Evolutionary conservation across 768 basidiomycete genomes (phyloP).

Genomic region (Boletales sp.): DNA sequence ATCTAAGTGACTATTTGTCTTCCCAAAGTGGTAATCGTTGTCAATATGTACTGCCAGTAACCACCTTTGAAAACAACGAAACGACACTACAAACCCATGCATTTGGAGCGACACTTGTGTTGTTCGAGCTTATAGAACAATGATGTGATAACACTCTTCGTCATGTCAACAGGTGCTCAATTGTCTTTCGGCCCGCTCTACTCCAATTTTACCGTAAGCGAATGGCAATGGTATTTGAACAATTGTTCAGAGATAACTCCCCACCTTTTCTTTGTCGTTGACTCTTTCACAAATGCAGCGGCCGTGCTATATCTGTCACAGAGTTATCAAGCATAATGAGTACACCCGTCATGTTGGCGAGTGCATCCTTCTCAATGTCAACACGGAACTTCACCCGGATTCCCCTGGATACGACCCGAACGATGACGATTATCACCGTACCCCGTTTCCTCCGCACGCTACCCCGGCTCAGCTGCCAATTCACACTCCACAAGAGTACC

Average conservation of each 20-base stretch:
- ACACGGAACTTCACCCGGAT: background rate
- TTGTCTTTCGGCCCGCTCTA: background rate
- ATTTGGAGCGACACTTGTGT: no score
- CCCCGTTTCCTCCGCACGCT: background rate
- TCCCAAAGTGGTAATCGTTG: no score
- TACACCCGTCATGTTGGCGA: constrained; percentile 11
- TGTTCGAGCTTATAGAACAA: no score
- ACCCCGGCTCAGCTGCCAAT: background rate
- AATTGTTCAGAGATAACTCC: background rate
- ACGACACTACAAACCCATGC: no score
- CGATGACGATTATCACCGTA: background rate
- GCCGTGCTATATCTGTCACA: constrained; percentile 14
- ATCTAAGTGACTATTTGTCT: no score
- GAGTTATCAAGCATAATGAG: constrained; percentile 8
- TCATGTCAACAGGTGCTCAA: constrained; percentile 3
- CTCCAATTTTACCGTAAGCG: background rate
- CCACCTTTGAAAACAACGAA: no score
- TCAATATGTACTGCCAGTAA: no score
- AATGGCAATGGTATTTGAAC: background rate
- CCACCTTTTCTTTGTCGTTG: background rate
- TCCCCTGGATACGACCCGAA: background rate
- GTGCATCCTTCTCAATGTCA: background rate
- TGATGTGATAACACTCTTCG: background rate
- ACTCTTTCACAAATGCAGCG: constrained; percentile 3
- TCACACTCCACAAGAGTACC: background rate